These are phyloP conservation scores for Sugiyamaella paludigena DNA, from an alignment of 1,139 yeast species.

Conservation along the genomic window DNA sequence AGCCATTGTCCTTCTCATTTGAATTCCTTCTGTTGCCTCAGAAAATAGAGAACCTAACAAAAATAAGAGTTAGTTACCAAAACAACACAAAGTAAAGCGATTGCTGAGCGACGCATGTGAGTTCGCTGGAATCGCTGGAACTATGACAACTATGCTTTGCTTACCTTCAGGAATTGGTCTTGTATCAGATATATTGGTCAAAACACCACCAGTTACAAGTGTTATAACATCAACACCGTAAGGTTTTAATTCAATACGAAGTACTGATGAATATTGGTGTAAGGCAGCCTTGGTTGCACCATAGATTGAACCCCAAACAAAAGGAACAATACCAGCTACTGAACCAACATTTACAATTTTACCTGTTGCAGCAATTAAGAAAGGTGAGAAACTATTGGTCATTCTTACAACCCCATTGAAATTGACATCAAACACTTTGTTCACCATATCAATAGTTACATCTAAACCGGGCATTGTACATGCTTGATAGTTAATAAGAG, in stretches of 20 bases:
- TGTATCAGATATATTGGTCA: conserved; percentile 58
- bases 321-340: conserved; percentile 60
- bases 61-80: neutral
- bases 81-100: too few relatives aligned
- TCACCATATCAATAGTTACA: conserved; percentile 55
- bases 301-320: conserved; percentile 70
- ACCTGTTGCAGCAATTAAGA: conserved; percentile 66
- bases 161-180: conserved; percentile 51
- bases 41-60: conserved; percentile 47
- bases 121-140: too few relatives aligned
- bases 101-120: too few relatives aligned
- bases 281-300: conserved; percentile 77
- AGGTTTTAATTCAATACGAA: conserved; percentile 68
- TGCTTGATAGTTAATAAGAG: conserved; percentile 37
- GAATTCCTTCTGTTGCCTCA: conserved; percentile 47
- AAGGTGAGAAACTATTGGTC: conserved; percentile 56
- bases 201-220: conserved; percentile 66
- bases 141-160: too few relatives aligned
- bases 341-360: conserved; percentile 75
- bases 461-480: conserved; percentile 73
- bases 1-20: conserved; percentile 59
- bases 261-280: conserved; percentile 61
- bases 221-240: conserved; percentile 72
- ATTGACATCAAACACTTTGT: conserved; percentile 62
- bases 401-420: conserved; percentile 66